Evolutionary conservation across 257 asterid genomes (phyloP), one percentile per base, ranked within the genome.

Genomic region (Ligustrum vulgare): DNA sequence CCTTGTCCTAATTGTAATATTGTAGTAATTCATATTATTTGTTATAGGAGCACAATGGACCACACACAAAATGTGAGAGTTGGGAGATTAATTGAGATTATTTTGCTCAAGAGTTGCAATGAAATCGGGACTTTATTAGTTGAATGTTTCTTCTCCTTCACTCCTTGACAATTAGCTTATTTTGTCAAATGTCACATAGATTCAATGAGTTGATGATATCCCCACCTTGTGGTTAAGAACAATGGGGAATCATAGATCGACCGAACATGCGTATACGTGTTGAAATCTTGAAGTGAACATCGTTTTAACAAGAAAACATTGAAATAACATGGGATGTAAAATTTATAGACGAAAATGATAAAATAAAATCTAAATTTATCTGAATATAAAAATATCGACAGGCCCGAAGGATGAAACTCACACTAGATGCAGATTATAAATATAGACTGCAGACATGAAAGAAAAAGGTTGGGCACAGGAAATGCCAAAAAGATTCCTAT

Each of bases 381-480:
- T 81, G 81, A 28, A 86, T 75, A 83, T 86, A 82, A 77, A 77
- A 89, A 89, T 88, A 93, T 88, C 79, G 84, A 87, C 92, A 88
- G 84, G 83, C 89, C 93, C 83, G 84, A 78, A 82, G 87, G 84
- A 84, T 83, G 86, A 75, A 82, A 88, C 82, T 76, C 96, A 89
- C 98, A 87, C 96, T 91, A 87, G 88, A 94, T 86, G 96, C 98
- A 88, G 94, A 87, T 82, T 87, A 88, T 86, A 87, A 93, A 86
- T 88, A 88, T 83, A 88, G 84, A 86, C 93, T 86, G 91, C 92
- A 88, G 83, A 87, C 85, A 80, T 83, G 73, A 75, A 79, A 76
- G 79, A 73, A 75, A 79, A 51, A 65, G 76, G 82, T 62, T 78
- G 79, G 85, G 83, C 69, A 54, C 4, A 8, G 5, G 31, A 58